Conservation (phyloP, 805 yeast genomes). For the Kodamaea hsintzibuensis region DNA sequence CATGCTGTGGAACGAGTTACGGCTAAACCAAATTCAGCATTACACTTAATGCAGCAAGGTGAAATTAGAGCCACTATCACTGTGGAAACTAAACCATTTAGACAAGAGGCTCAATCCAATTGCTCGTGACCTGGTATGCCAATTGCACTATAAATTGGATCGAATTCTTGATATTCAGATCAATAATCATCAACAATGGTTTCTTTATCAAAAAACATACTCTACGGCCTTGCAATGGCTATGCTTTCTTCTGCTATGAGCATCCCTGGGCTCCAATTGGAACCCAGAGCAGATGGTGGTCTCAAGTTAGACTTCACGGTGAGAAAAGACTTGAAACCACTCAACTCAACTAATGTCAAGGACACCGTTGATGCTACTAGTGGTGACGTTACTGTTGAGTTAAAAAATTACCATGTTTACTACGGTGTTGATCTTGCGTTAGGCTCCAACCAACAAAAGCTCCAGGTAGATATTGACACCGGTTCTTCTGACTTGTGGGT, state of each 20-base stretch:
- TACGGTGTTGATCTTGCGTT: slow-evolving; percentile 11
- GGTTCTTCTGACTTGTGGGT: slow-evolving; percentile 14
- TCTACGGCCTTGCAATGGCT: slow-evolving; percentile 6
- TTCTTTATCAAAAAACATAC: slow-evolving; percentile 6
- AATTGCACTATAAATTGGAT: not conserved
- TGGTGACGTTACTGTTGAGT: not conserved
- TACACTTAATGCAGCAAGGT: not conserved
- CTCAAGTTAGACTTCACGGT: slow-evolving; percentile 9
- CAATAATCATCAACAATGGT: slow-evolving; percentile 4
- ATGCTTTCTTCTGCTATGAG: slow-evolving; percentile 1
- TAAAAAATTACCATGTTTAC: slow-evolving; percentile 9
- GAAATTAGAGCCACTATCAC: not conserved
- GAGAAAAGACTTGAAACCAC: not conserved
- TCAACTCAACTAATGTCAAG: not conserved
- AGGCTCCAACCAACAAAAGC: slow-evolving; percentile 13
- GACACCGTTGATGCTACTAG: not conserved
- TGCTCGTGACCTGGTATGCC: no score
- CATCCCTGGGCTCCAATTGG: slow-evolving; percentile 1
- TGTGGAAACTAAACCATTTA: not conserved
- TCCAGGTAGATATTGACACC: slow-evolving; percentile 17
- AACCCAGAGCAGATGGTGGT: slow-evolving; percentile 8
- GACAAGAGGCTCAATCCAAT: not conserved
- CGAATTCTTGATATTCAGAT: not conserved
- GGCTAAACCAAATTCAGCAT: not conserved
- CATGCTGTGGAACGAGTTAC: no score